Percentiles rank a stretch among this genome's conserved stretches.
Evolutionary conservation across 1,284 basidiomycete genomes (phyloP).

Genomic region (Fistulinella staudtii): DNA sequence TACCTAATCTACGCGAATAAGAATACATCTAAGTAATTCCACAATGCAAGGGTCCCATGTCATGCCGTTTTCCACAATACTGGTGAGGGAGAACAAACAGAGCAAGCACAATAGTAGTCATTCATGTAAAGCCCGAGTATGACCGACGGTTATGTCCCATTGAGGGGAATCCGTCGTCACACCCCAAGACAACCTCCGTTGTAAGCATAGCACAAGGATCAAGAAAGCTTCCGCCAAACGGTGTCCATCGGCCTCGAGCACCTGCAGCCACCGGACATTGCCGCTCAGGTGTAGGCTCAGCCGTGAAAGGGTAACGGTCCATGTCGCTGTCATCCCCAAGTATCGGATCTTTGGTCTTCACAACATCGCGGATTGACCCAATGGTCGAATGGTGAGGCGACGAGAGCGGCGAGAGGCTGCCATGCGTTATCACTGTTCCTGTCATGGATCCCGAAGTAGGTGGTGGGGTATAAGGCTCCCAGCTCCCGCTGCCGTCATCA

Average conservation of each 20-base stretch:
- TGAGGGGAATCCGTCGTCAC: slow-evolving; percentile 23
- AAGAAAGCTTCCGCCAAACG: slow-evolving; percentile 23
- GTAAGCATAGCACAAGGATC: slow-evolving; percentile 29
- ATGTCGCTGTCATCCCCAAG: slow-evolving; percentile 24
- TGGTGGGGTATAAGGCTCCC: slow-evolving; percentile 58
- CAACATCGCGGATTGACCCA: background rate
- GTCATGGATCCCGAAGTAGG: slow-evolving; percentile 47
- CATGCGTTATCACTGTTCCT: slow-evolving; percentile 18
- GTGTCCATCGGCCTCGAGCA: slow-evolving; percentile 21
- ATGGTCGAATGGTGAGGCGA: slow-evolving; percentile 13
- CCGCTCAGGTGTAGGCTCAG: slow-evolving; percentile 14
- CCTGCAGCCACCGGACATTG: slow-evolving; percentile 14
- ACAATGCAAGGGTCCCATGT: slow-evolving; percentile 14
- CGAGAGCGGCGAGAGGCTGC: slow-evolving; percentile 24
- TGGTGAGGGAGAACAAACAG: background rate
- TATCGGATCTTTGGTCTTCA: slow-evolving; percentile 21
- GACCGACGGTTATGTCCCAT: slow-evolving; percentile 19
- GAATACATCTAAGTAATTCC: slow-evolving; percentile 18
- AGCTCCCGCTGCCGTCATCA: slow-evolving; percentile 45
- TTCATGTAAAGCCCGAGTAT: slow-evolving; percentile 14
- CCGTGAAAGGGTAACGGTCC: slow-evolving; percentile 27
- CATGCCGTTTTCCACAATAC: slow-evolving; percentile 3
- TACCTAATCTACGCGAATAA: slow-evolving; percentile 25
- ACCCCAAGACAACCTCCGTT: slow-evolving; percentile 19
- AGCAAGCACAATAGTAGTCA: background rate